Percentiles rank a stretch among this genome's conserved stretches.
Conservation (phyloP, 2,329 filamentous ascomycete species). For the Lasiodiplodia gonubiensis region DNA sequence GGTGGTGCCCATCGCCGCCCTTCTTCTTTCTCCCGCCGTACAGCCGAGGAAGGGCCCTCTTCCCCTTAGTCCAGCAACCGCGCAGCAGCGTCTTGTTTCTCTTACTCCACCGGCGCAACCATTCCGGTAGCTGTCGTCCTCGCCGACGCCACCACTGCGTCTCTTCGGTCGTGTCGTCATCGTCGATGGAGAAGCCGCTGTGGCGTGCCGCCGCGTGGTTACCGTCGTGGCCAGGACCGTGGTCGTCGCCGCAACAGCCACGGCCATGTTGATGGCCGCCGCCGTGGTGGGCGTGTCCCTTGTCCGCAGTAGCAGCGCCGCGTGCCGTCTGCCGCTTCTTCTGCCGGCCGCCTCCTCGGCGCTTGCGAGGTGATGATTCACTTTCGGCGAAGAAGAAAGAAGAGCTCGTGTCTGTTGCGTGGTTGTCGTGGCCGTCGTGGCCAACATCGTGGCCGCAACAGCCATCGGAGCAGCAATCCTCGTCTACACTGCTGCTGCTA, state of each 20-base stretch:
- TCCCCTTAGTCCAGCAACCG: neutral
- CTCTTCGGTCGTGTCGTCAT: neutral
- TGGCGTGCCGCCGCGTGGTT: neutral
- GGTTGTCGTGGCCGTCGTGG: neutral
- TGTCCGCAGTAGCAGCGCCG: too few relatives aligned
- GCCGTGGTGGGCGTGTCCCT: neutral
- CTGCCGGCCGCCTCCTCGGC: neutral
- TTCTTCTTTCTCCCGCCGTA: neutral
- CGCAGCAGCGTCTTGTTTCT: neutral
- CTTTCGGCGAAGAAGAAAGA: neutral
- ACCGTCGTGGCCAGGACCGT: neutral
- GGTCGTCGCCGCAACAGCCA: neutral
- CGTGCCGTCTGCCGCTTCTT: neutral
- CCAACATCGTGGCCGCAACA: too few relatives aligned
- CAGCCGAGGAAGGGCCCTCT: neutral
- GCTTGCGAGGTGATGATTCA: neutral
- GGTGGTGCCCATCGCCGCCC: neutral
- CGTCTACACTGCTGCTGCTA: neutral
- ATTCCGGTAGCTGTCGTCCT: neutral
- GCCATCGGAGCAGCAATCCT: neutral
- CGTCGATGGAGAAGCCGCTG: too few relatives aligned
- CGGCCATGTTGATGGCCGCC: neutral
- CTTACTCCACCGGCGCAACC: neutral
- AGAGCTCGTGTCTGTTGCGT: neutral
- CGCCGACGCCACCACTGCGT: neutral